Conservation (phyloP, 192 early-diverging fungal species). For the Chytriomyces confervae region DNA sequence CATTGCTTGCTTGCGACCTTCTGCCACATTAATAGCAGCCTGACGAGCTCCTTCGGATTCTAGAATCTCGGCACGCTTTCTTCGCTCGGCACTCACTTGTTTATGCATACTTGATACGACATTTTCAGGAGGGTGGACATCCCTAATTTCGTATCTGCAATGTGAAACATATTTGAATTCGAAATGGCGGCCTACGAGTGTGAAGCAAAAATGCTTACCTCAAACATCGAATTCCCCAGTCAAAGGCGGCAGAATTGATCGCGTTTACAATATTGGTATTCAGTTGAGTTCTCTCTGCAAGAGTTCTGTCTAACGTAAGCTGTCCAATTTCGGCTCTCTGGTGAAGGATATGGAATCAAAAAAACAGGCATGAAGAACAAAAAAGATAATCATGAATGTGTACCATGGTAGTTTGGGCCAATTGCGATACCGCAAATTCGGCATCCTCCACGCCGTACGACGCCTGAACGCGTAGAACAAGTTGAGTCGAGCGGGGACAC, state of each 20-base stretch:
- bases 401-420: conserved; percentile 98
- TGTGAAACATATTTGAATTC: neutral
- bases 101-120: conserved; percentile 98
- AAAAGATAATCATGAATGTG: neutral
- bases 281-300: conserved; percentile 90
- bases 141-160: conserved; percentile 83
- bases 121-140: conserved; percentile 93
- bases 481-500: neutral
- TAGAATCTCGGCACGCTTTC: conserved; percentile 93
- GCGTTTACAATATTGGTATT: conserved; percentile 94
- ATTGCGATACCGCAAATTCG: conserved; percentile 92
- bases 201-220: conserved; percentile 45
- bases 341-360: neutral
- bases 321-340: conserved; percentile 95
- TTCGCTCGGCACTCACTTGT: conserved; percentile 94
- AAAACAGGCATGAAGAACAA: neutral
- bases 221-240: conserved; percentile 96
- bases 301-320: conserved; percentile 93
- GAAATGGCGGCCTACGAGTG: neutral
- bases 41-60: conserved; percentile 70
- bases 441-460: conserved; percentile 95
- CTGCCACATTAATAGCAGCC: conserved; percentile 96
- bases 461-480: conserved; percentile 32
- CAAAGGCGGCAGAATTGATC: conserved; percentile 90
- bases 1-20: conserved; percentile 88